Conservation (phyloP, 176 grass and related monocot species). For the Paspalum notatum region DNA sequence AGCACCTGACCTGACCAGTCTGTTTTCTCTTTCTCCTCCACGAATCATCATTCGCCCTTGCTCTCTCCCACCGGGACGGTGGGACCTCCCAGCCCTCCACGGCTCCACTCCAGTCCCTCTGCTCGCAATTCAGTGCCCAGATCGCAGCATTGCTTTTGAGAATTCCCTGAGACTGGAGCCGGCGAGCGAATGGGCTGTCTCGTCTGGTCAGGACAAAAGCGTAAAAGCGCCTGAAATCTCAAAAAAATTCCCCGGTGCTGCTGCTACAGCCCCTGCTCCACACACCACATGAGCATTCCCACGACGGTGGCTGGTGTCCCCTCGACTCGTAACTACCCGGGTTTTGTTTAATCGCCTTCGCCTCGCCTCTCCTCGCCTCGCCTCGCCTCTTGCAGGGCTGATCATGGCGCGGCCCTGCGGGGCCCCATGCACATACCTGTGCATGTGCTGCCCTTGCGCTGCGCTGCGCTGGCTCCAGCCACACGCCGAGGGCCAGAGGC, state of each 20-base stretch:
- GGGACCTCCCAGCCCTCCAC: too few species aligned
- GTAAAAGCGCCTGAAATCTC: conserved; percentile 29
- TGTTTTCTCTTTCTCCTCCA: too few species aligned
- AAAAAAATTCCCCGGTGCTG: not conserved
- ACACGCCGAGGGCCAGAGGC: conserved; percentile 36
- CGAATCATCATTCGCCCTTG: conserved; percentile 42
- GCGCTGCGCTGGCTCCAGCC: conserved; percentile 39
- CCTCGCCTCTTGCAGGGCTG: not conserved
- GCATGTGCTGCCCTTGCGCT: not conserved
- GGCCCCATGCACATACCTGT: not conserved
- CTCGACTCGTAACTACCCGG: conserved; percentile 21
- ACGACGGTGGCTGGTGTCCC: conserved; percentile 25
- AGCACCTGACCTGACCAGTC: conserved; percentile 32
- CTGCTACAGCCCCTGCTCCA: conserved; percentile 16
- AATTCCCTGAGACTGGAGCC: not conserved
- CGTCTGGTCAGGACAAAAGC: conserved; percentile 36
- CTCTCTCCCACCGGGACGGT: not conserved
- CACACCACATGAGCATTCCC: conserved; percentile 23
- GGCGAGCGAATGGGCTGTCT: conserved; percentile 26
- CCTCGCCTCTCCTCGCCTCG: too few species aligned
- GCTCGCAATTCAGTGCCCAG: conserved; percentile 1
- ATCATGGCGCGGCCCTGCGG: conserved; percentile 26
- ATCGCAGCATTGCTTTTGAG: conserved; percentile 34
- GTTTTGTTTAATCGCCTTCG: conserved; percentile 26
- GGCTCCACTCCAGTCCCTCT: not conserved